Evolutionary conservation across 371 early-diverging fungal species (phyloP), one percentile per base, ranked within the genome.

Genomic region (Amoeboradix gromovi): DNA sequence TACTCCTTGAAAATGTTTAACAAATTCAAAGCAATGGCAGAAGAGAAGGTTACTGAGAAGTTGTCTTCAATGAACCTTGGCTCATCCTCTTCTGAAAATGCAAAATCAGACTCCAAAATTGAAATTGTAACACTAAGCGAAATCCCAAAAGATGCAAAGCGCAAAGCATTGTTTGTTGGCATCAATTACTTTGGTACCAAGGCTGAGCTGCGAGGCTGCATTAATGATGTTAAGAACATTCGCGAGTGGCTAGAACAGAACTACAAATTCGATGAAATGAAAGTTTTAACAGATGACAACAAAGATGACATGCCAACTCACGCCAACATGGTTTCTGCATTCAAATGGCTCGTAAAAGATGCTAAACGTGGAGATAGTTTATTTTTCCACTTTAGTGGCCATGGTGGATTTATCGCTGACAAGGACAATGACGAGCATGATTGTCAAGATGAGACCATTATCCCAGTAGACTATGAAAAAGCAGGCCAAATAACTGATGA

Each of bases 211-310:
- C 73, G 77, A 68, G 88, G 91, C 22, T 94, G 94, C 77, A 85
- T 89, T 73, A 92, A 91, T 73, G 95, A 94, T 75, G 93, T 91
- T 28, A 75, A 80, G 67, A 89, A 88, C 76, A 82, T 94, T 65
- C 85, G 86, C 72, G 69, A 74, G 29, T 90, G 89, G 71, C 74
- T 92, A 68, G 81, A 73, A 0, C 71, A 77, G 29, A 73, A 79
- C 29, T 89, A 82, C 74, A 78, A 78, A 0, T 91, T 68, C 27
- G 2, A 30, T 1, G 69, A 69, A 5, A 29, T 68, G 12, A 29
- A 12, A 48, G 29, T 71, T 29, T 31, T 71, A 31, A 72, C 72
- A 27, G 75, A 75, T 66, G 75, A 75, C 31, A 31, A 68, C 16
- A 17, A 68, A 29, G 30, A 28, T 16, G 29, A 29, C 12, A 67